Evolutionary conservation across 768 basidiomycete species (phyloP).

Genomic region (Tricholoma hemisulphureum): DNA sequence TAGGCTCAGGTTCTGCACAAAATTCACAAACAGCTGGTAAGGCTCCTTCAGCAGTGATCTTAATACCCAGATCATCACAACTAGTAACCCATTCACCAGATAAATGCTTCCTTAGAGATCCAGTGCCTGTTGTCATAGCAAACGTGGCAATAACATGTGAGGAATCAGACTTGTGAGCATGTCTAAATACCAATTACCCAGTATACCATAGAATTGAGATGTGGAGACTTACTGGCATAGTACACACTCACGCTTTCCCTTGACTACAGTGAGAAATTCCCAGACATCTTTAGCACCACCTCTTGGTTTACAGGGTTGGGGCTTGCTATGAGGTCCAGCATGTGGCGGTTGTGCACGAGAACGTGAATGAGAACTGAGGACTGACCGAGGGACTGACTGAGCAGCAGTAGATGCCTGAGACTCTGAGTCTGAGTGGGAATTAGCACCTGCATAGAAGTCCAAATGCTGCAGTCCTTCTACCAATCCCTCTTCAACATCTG

Average conservation of each 20-base stretch:
- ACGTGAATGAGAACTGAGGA: not conserved
- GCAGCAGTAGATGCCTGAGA: too few relatives aligned
- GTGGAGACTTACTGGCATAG: too few relatives aligned
- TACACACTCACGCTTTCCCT: too few relatives aligned
- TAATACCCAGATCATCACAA: conserved; percentile 15
- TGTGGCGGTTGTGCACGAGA: not conserved
- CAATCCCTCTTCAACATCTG: too few relatives aligned
- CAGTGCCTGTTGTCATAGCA: conserved; percentile 5
- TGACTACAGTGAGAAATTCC: too few relatives aligned
- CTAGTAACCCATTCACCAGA: conserved; percentile 8
- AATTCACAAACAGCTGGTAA: not conserved
- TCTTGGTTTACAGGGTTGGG: not conserved
- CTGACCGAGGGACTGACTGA: not conserved
- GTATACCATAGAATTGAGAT: too few relatives aligned
- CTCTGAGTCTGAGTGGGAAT: too few relatives aligned
- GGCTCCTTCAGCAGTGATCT: conserved; percentile 13
- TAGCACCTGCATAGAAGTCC: too few relatives aligned
- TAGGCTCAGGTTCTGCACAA: not conserved
- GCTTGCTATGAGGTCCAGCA: not conserved
- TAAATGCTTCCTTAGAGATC: conserved; percentile 6
- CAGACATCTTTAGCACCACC: too few relatives aligned
- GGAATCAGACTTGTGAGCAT: not conserved
- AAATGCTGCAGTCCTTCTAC: too few relatives aligned
- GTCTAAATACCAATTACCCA: too few relatives aligned
- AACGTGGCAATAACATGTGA: not conserved